Evolutionary conservation across 345 rosid genomes (phyloP).

Genomic region (Brassica cretica): DNA sequence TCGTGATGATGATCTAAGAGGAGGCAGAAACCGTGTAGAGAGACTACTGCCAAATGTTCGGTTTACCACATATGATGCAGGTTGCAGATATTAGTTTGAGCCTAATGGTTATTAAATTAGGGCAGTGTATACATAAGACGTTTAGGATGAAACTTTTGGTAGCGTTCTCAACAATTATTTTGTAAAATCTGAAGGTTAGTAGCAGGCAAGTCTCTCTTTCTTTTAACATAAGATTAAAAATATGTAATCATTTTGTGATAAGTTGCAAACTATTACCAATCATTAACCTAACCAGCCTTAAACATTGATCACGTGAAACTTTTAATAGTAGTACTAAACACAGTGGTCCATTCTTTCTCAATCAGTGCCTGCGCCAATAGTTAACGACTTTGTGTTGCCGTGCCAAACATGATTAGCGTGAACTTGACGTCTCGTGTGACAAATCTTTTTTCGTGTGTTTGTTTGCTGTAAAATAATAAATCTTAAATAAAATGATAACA

Average conservation of each 20-base stretch:
- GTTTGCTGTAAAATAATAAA: neutral
- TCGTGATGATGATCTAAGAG: neutral
- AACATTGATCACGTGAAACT: slow-evolving; percentile 24
- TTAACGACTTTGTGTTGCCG: slow-evolving; percentile 26
- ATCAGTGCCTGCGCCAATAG: slow-evolving; percentile 24
- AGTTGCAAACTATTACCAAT: slow-evolving; percentile 19
- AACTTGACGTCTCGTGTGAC: slow-evolving; percentile 37
- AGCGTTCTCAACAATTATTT: slow-evolving; percentile 13
- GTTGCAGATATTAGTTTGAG: slow-evolving; percentile 24
- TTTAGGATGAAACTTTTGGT: slow-evolving; percentile 23
- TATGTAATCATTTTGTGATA: neutral
- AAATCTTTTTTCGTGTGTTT: neutral
- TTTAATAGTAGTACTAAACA: neutral
- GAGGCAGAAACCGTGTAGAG: slow-evolving; percentile 2
- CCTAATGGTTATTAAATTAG: neutral
- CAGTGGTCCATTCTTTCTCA: slow-evolving; percentile 1
- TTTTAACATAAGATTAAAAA: neutral
- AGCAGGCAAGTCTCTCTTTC: slow-evolving; percentile 3
- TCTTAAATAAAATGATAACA: slow-evolving; percentile 9
- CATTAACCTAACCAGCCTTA: slow-evolving; percentile 15
- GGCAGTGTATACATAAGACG: slow-evolving; percentile 32
- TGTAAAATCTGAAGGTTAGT: slow-evolving; percentile 25
- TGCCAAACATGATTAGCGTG: slow-evolving; percentile 40
- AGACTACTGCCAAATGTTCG: neutral
- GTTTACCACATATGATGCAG: slow-evolving; percentile 22